Evolutionary conservation across 768 basidiomycete genomes (phyloP), one percentile per base, ranked within the genome.

Genomic region (Sarcomyxa edulis): DNA sequence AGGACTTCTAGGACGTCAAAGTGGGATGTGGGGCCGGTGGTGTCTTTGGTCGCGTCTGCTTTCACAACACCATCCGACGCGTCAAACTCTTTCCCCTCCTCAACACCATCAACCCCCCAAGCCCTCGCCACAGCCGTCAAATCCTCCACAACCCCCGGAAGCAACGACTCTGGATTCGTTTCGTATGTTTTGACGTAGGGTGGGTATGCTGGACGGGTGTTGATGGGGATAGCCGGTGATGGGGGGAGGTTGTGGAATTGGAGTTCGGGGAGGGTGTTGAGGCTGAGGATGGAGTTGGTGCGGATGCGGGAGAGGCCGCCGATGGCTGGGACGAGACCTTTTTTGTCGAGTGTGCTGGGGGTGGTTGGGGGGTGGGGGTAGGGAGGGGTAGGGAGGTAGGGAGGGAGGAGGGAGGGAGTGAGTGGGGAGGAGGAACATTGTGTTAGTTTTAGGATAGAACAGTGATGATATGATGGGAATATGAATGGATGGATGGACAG

Each of bases 131-230:
- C 77, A 4, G 71, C 63, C 8, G 67, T 66, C 27, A 93, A 71
- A 48, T 88, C 87, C n/a, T 81, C 75, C 14, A 87, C 71, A 11
- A 90, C 84, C 1, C 78, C 78, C 3, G 87, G 85, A 29, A 86
- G 72, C 15, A 93, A 73, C 11, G 74, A 75, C 43, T 84, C 85
- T 7, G 87, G 86, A 51, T 92, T 81, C 9, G 78, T 77, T 51
- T 86, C 80, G 53, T 73, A 74, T 1, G 74, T 72, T 48, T 79
- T 85, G 49, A 81, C 68, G 48, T 74, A 67, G 0, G 75, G 74
- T 18, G 76, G 65, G 43, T 74, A 70, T 2, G 65, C 31, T 8
- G 71, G 71, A 6, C 56, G 64, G 9, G 64, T 57, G 18, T 64
- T 52, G 10, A 68, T 54, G 29, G 82, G 81, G 3, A 77, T 47